Evolutionary conservation across 2,329 filamentous ascomycete genomes (phyloP), one percentile per base, ranked within the genome.

Genomic region (Cryphonectria nitschkei): DNA sequence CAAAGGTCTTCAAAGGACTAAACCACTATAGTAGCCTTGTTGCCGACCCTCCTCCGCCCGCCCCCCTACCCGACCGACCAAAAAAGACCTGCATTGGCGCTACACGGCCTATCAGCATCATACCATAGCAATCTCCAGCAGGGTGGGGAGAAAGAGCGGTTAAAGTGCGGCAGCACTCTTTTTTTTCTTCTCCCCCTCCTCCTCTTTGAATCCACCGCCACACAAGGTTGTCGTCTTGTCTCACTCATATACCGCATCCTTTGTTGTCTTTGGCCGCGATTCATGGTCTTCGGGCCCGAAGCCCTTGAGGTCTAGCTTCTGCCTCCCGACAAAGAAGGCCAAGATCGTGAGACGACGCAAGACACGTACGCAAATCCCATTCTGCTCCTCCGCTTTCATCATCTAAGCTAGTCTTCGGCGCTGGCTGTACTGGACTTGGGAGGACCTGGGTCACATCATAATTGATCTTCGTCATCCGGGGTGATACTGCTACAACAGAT

Each of bases 351-450:
- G 52, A 56, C 13, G 13, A 14, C 52, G 22, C 46, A n/a, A 50
- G 39, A 37, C 34, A 34, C 37, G 58, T 22, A 39, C 58, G n/a
- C 26, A 4, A 3, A 39, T 29, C 46, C n/a, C n/a, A 39, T 41
- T 26, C 58, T 34, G 46, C 56, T 43, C 29, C 58, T 56, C 58
- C 22, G 41, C 43, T 60, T 68, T 63, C 58, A 64, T 65, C 63
- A 52, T 72, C 67, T 60, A 64, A 29, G 39, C 64, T 64, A n/a
- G 39, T 37, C 43, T 63, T n/a, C 3, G 9, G 16, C 37, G 34
- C 50, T 34, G 64, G 19, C 64, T 2, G 50, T 11, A 50, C 46
- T 50, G 16, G 22, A 50, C 46, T 8, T n/a, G 46, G 22, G 9
- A 39, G 37, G 37, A 39, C 9, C 19, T n/a, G 22, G 8, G 46